A percentile compares a stretch with the other conserved stretches of the same genome.
Evolutionary conservation across 352 stramenopile genomes (phyloP).

Genomic region (Globisporangium takayamanum): DNA sequence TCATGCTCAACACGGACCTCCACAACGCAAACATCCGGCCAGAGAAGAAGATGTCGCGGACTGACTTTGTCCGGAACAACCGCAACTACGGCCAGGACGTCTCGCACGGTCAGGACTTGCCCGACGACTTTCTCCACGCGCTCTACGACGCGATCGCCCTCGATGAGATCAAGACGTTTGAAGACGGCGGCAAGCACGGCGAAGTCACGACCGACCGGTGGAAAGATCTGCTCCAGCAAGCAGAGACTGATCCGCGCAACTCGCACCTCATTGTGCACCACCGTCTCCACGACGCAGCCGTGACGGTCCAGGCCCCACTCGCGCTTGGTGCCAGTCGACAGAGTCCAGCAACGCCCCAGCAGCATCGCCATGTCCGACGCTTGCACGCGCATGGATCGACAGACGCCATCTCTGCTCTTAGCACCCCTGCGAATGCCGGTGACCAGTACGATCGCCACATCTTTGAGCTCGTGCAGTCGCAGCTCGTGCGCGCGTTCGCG

Average conservation of each 20-base stretch:
- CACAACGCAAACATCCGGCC: slow-evolving; percentile 81
- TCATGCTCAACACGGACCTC: slow-evolving; percentile 87
- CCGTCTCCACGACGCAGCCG: slow-evolving; percentile 11
- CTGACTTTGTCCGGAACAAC: slow-evolving; percentile 89
- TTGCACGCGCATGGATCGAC: neutral
- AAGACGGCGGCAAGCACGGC: slow-evolving; percentile 70
- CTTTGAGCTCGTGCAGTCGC: slow-evolving; percentile 50
- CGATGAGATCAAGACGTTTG: slow-evolving; percentile 77
- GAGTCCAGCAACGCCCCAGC: neutral
- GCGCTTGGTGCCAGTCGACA: no score
- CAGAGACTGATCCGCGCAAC: slow-evolving; percentile 49
- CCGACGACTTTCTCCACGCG: slow-evolving; percentile 65
- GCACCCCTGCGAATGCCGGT: slow-evolving; percentile 3
- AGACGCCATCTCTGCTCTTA: neutral
- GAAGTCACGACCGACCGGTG: slow-evolving; percentile 75
- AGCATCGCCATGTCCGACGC: slow-evolving; percentile 2
- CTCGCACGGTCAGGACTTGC: slow-evolving; percentile 57
- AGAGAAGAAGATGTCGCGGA: slow-evolving; percentile 84
- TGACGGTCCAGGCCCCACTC: neutral
- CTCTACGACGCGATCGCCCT: slow-evolving; percentile 69
- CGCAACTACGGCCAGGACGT: slow-evolving; percentile 86
- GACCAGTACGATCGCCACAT: slow-evolving; percentile 72
- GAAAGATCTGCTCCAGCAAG: slow-evolving; percentile 73
- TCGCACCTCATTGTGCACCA: slow-evolving; percentile 63
- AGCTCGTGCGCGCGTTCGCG: slow-evolving; percentile 46